These are phyloP conservation scores for Scheffersomyces lignosus DNA, from an alignment of 805 yeast species.

Conservation along the genomic window DNA sequence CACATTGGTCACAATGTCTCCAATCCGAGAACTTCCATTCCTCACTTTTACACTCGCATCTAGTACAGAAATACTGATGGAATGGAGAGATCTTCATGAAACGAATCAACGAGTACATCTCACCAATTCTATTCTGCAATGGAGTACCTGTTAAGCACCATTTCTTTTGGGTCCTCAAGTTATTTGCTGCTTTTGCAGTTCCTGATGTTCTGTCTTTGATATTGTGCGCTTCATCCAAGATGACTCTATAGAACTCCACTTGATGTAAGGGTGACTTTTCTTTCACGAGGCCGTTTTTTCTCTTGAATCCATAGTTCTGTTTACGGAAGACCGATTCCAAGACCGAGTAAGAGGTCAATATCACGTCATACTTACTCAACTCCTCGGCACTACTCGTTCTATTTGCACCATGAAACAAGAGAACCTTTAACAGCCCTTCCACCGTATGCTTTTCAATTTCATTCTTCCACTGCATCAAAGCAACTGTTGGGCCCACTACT, in stretches of 20 bases:
- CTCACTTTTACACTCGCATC: constrained; percentile 78
- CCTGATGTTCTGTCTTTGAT: constrained; percentile 93
- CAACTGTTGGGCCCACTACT: constrained; percentile 98
- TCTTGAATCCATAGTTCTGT: constrained; percentile 76
- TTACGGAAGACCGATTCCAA: constrained; percentile 84
- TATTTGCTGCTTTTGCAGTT: constrained; percentile 89
- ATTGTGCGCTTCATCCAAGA: constrained; percentile 96
- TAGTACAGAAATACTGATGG: constrained; percentile 88
- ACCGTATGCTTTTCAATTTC: constrained; percentile 84
- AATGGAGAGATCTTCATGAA: constrained; percentile 84
- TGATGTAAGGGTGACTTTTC: constrained; percentile 76
- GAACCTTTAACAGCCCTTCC: constrained; percentile 62
- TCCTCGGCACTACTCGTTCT: constrained; percentile 60
- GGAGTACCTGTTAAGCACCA: constrained; percentile 98
- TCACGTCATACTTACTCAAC: constrained; percentile 67
- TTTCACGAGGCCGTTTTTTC: constrained; percentile 69
- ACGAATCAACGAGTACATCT: constrained; percentile 87
- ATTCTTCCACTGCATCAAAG: constrained; percentile 94
- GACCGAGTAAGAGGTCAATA: constrained; percentile 90
- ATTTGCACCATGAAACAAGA: constrained; percentile 84
- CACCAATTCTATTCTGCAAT: constrained; percentile 93
- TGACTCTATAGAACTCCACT: constrained; percentile 76
- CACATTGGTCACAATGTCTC: constrained; percentile 83
- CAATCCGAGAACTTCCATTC: constrained; percentile 86
- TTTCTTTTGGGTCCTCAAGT: constrained; percentile 65